Evolutionary conservation across 805 yeast species (phyloP), one percentile per base, ranked within the genome.

Genomic region (Millerozyma miso): DNA sequence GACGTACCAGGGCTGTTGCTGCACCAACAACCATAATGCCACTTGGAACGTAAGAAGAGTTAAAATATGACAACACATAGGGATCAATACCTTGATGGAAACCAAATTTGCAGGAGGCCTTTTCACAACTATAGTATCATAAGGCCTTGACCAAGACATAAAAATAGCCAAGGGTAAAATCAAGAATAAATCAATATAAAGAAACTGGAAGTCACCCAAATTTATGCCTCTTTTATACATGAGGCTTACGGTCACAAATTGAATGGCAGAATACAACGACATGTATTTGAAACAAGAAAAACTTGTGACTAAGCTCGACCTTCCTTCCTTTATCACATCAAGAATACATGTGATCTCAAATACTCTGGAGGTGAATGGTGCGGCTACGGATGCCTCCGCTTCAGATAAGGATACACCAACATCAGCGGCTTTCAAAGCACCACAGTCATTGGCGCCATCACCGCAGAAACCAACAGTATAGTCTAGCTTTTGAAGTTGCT

Each of bases 371-470:
- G 99, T 93, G 61, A 93, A 93, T 3, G 99, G 99, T 0, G 99
- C 99, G 0, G 99, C 99, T 14, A 93, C 97, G 3, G 96, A 86
- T 0, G 99, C 99, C 59, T 93, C 99, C 0, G 98, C 99, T 60
- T 93, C 99, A 20, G 96, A 87, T 38, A 93, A 67, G 0, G 98
- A 91, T 15, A 93, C 81, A 14, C 99, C 99, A 39, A 95, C 96
- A 65, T 93, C 96, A 0, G 99, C 98, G 12, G 97, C 96, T 56
- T 91, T 93, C 44, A 93, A 71, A 0, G 99, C 99, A 52, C 99
- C 99, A 65, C 98, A 93, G 59, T 93, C 99, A 63, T 93, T 93
- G 4, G 99, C 99, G 50, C 99, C 99, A 67, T 93, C 99, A 31
- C 99, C 99, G 66, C 98, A 93, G 63, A 93, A 93, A 2, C 97